Conservation (phyloP, 441 rosid genomes). For the Aleurites moluccanus region DNA sequence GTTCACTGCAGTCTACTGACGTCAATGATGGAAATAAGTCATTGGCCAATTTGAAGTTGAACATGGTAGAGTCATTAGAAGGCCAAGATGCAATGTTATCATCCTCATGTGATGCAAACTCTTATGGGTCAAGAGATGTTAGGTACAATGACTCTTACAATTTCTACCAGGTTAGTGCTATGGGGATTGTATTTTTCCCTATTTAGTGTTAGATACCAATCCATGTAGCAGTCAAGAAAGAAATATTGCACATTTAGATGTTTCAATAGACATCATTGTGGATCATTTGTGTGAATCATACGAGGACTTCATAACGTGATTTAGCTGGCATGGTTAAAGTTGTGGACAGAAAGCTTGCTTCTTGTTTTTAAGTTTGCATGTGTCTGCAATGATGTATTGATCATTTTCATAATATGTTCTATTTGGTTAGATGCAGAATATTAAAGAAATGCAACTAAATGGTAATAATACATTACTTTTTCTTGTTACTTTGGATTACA, state of each 20-base stretch:
- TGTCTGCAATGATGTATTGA: constrained; percentile 7
- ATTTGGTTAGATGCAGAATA: background rate
- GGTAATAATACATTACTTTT: background rate
- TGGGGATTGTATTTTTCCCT: constrained; percentile 14
- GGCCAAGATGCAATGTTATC: constrained; percentile 38
- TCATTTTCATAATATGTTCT: background rate
- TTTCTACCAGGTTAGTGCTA: constrained; percentile 79
- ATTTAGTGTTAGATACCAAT: background rate
- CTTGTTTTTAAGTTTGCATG: constrained; percentile 8
- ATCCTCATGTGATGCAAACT: constrained; percentile 44
- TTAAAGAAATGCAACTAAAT: background rate
- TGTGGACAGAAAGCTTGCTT: background rate
- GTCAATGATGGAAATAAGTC: constrained; percentile 34
- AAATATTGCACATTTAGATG: background rate
- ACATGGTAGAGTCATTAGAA: constrained; percentile 37
- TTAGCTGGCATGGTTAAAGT: background rate
- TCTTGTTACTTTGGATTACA: background rate
- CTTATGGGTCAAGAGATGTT: constrained; percentile 38
- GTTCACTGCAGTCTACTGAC: constrained; percentile 28
- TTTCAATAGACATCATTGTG: background rate
- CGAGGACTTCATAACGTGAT: background rate
- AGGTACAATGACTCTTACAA: constrained; percentile 63
- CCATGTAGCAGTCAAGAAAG: background rate
- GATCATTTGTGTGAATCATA: background rate
- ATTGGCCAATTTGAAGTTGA: constrained; percentile 28